Evolutionary conservation across 768 basidiomycete genomes (phyloP).

Genomic region (Termitomyces sp.): DNA sequence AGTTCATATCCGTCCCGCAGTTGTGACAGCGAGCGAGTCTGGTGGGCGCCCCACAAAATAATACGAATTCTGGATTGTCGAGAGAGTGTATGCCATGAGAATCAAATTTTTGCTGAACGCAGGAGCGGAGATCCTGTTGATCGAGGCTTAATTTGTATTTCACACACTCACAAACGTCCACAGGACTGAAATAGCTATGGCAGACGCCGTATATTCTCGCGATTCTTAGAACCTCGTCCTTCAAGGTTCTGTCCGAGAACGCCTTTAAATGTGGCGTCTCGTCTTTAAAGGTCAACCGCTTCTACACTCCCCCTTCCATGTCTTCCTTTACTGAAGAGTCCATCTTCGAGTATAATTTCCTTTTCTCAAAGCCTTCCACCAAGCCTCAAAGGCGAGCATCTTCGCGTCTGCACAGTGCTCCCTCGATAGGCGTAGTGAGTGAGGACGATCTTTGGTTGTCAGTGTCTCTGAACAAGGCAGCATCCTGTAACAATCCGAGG

Average conservation of each 20-base stretch:
- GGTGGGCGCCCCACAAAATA: not conserved
- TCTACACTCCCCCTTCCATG: conserved; percentile 2
- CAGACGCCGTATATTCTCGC: not conserved
- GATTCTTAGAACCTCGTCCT: not conserved
- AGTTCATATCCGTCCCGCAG: not conserved
- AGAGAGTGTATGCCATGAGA: not conserved
- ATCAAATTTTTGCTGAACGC: not conserved
- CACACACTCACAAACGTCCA: not conserved
- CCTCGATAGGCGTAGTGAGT: not conserved
- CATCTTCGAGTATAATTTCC: not conserved
- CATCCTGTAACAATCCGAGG: not conserved
- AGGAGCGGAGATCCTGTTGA: not conserved
- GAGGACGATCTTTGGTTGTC: not conserved
- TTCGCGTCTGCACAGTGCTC: not conserved
- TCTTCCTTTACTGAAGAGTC: conserved; percentile 5
- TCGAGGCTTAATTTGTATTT: not conserved
- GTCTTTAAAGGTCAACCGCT: not conserved
- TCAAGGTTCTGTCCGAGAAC: not conserved
- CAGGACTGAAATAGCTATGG: not conserved
- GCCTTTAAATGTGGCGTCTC: conserved; percentile 6
- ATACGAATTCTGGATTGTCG: not conserved
- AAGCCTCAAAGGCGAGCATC: not conserved
- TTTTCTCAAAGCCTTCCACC: not conserved
- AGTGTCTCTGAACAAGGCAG: not conserved
- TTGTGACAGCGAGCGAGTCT: not conserved